phyloP scores from a whole-genome alignment of 768 basidiomycete species.

The Suillus weaverae region DNA sequence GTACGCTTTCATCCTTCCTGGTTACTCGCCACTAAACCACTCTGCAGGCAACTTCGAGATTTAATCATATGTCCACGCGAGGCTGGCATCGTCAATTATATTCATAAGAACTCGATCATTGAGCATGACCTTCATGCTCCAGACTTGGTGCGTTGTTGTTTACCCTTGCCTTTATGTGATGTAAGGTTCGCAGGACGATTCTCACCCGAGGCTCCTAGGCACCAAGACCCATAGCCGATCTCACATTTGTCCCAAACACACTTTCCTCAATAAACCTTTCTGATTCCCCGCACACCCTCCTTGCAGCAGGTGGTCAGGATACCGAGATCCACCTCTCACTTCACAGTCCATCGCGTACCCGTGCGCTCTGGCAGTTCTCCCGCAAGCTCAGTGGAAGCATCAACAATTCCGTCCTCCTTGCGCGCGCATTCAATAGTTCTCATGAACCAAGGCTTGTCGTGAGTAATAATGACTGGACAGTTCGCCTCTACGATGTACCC shows the following conservation, averaged over 20 bases:
- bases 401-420: slow-evolving; percentile 74
- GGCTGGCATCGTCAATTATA: slow-evolving; percentile 63
- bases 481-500: slow-evolving; percentile 80
- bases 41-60: slow-evolving; percentile 70
- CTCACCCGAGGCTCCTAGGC: slow-evolving; percentile 33
- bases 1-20: slow-evolving; percentile 36
- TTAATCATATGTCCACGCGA: slow-evolving; percentile 73
- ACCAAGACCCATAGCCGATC: slow-evolving; percentile 50
- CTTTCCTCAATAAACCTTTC: slow-evolving; percentile 56
- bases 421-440: slow-evolving; percentile 59
- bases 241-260: slow-evolving; percentile 63
- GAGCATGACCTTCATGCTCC: slow-evolving; percentile 59
- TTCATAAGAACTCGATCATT: slow-evolving; percentile 51
- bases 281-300: slow-evolving; percentile 46
- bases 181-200: slow-evolving; percentile 13
- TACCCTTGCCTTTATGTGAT: slow-evolving; percentile 13
- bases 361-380: slow-evolving; percentile 54
- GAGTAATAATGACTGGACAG: slow-evolving; percentile 82
- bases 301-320: slow-evolving; percentile 77
- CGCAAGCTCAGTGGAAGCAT: slow-evolving; percentile 63
- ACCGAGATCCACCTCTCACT: slow-evolving; percentile 69
- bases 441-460: slow-evolving; percentile 77
- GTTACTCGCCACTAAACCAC: not conserved
- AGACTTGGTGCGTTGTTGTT: slow-evolving; percentile 41
- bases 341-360: slow-evolving; percentile 29